Evolutionary conservation across 106 monocot species (phyloP).

Genomic region (Ottelia alismoides): DNA sequence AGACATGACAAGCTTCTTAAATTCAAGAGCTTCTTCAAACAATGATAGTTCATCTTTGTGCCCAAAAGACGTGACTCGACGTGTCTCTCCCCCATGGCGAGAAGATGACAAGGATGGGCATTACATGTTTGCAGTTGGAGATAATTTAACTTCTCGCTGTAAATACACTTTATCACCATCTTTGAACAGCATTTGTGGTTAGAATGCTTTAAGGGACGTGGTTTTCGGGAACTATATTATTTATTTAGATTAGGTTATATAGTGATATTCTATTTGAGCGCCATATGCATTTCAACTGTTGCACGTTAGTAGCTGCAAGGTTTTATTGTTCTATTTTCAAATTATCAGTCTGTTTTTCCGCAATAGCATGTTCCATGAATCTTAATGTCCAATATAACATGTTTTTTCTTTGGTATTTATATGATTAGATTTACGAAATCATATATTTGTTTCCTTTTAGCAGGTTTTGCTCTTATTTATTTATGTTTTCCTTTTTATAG

Average conservation of each 20-base stretch:
- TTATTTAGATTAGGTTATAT: not conserved
- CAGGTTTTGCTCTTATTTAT: too few relatives aligned
- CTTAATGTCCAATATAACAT: too few relatives aligned
- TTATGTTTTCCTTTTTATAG: too few relatives aligned
- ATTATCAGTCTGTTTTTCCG: too few relatives aligned
- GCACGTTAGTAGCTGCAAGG: not conserved
- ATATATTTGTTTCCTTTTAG: too few relatives aligned
- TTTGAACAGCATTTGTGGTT: too few relatives aligned
- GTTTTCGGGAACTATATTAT: too few relatives aligned
- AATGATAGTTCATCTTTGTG: slow-evolving; percentile 30
- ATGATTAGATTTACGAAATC: too few relatives aligned
- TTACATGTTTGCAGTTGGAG: slow-evolving; percentile 90
- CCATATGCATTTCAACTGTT: not conserved
- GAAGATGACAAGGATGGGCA: slow-evolving; percentile 96
- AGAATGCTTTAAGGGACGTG: too few relatives aligned
- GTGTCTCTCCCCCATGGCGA: slow-evolving; percentile 81
- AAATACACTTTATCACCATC: slow-evolving; percentile 49
- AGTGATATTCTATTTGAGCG: not conserved
- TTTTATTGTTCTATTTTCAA: too few relatives aligned
- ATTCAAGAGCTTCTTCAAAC: slow-evolving; percentile 29
- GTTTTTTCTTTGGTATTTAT: too few relatives aligned
- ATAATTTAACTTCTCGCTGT: slow-evolving; percentile 93
- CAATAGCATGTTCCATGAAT: too few relatives aligned
- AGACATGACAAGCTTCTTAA: slow-evolving; percentile 37
- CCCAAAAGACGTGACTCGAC: slow-evolving; percentile 40